Conservation (phyloP, 768 basidiomycete species). For the Lanmaoa rubissima region DNA sequence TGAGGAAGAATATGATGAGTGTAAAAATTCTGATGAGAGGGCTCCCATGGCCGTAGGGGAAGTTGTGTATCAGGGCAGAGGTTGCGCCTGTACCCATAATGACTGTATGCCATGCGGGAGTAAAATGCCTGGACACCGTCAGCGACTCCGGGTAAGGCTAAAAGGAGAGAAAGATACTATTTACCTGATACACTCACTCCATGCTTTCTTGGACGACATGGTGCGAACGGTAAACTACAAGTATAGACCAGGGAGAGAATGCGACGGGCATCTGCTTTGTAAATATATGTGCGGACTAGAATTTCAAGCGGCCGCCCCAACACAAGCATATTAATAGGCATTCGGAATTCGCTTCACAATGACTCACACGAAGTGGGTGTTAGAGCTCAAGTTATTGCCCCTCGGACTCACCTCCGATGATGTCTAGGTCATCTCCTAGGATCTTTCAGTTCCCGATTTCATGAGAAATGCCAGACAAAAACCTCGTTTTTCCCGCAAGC, state of each 20-base stretch:
- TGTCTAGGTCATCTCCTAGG: too few relatives aligned
- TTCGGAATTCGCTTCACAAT: slow-evolving; percentile 9
- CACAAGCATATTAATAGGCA: neutral
- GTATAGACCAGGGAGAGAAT: too few relatives aligned
- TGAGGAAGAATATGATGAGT: slow-evolving; percentile 39
- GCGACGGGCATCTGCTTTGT: neutral
- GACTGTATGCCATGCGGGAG: slow-evolving; percentile 47
- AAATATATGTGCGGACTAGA: neutral
- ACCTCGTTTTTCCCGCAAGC: too few relatives aligned
- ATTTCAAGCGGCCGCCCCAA: neutral
- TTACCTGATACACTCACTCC: slow-evolving; percentile 38
- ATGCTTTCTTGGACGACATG: slow-evolving; percentile 31
- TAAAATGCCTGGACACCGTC: slow-evolving; percentile 38
- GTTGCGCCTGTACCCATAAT: slow-evolving; percentile 48
- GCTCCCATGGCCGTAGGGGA: slow-evolving; percentile 41
- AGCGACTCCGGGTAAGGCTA: neutral
- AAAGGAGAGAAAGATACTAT: neutral
- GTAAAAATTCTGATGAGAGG: slow-evolving; percentile 35
- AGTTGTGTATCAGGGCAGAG: slow-evolving; percentile 39
- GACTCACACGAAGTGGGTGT: neutral
- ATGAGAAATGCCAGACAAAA: too few relatives aligned
- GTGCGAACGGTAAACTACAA: neutral
- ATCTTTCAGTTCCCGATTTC: too few relatives aligned
- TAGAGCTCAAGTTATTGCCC: too few relatives aligned
- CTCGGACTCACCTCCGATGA: too few relatives aligned